Evolutionary conservation across 73 alveolate genomes (phyloP), one percentile per base, ranked within the genome.

Genomic region (Paramecium octaurelia): DNA sequence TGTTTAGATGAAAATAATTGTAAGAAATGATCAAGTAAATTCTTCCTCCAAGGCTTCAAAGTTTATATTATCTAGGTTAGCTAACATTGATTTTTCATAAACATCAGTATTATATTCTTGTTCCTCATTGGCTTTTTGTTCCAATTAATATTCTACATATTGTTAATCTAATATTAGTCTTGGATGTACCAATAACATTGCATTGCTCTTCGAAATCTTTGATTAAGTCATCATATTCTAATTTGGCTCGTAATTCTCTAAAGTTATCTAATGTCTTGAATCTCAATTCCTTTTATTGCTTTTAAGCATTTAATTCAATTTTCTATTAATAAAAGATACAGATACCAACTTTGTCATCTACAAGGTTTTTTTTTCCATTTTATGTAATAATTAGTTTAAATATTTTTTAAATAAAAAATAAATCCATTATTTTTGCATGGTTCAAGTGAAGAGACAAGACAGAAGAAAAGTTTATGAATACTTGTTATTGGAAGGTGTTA

Each of bases 401-500:
- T 36, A 35, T 73, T 36, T 73, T 73, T 73, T 73, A 73, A 73
- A 73, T 36, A 73, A 73, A 73, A 36, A 34, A 36, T 40, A 73
- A 73, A 73, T 73, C 87, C 87, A 64, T 64, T 12, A 64, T 34
- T 31, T n/a, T 80, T 75, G 59, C 73, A 96, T 97, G 99, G 99
- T 97, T 27, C 98, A 96, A 93, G 98, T 97, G 73, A 96, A 98
- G 73, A 93, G 94, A 92, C 94, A 97, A 90, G 95, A 97, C 93
- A 97, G 96, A 94, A 93, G 98, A 94, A 96, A 97, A 76, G 93
- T 97, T 71, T 97, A 95, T 93, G 96, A 95, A 91, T 95, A 97
- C 86, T 94, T 97, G 42, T 80, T 97, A 24, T 92, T 93, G 75
- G 99, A 97, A 91, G 99, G 99, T 75, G 99, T 97, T 31, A 92